Evolutionary conservation across 805 yeast species (phyloP), one percentile per base, ranked within the genome.

Genomic region (Metschnikowia cubensis): DNA sequence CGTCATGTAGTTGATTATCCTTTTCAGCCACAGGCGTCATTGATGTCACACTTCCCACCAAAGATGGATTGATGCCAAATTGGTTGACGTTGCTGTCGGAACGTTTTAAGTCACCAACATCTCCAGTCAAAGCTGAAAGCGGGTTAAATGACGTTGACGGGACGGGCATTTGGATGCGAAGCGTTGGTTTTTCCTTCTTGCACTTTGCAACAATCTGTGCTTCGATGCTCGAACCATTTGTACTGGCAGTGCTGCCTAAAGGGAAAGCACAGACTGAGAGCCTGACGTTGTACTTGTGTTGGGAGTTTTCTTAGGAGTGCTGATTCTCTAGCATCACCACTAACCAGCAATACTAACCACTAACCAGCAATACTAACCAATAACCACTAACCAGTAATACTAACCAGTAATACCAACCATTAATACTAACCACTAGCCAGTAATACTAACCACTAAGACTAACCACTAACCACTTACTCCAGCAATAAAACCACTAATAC

Each of bases 1-100:
- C 49, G 18, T 54, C 59, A 1, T 52, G 55, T n/a, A 58, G 43
- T 18, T 48, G 56, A 31, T 46, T 45, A 39, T 73, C 75, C 48
- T 65, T 83, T 57, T 87, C 95, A 2, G 88, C 77, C 4, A 87
- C 82, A 1, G 94, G 95, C 0, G 95, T 87, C 94, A 87, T 87
- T 0, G 88, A 80, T 1, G 88, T 83, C 3, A 78, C 63, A 49
- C 69, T 67, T 6, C 76, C 70, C 3, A 79, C 73, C 32, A 74
- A 76, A 14, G 77, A 66, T 1, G 83, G 77, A 61, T 82, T 76
- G 59, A 83, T 74, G 45, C 91, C 87, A 73, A 83, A 83, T 60
- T 87, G 87, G 63, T 85, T 82, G 40, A 84, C 77, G 47, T 77
- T 75, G 35, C 74, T 81, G 32, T 48, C 45, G 33, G 45, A 57